Conservation (phyloP, 2,329 filamentous ascomycete species). For the Exserohilum rostratum region DNA sequence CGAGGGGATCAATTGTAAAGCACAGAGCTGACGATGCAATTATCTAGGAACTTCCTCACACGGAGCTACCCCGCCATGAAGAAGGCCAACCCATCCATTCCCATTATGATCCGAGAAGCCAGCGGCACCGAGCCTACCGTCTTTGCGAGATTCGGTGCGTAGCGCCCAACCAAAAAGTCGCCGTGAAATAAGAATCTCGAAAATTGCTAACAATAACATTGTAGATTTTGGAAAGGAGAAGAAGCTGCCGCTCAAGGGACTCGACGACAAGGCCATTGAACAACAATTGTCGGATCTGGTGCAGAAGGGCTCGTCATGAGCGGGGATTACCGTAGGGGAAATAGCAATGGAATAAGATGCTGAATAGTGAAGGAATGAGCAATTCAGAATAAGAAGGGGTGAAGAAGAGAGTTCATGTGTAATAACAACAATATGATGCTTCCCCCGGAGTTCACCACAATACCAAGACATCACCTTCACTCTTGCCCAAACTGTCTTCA, state of each 20-base stretch:
- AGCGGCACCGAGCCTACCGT: slow-evolving; percentile 81
- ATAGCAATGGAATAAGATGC: neutral
- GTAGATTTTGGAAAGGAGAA: slow-evolving; percentile 72
- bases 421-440: neutral
- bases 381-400: too few relatives aligned
- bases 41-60: slow-evolving; percentile 79
- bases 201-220: neutral
- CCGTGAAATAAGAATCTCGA: neutral
- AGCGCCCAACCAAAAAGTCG: neutral
- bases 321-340: neutral
- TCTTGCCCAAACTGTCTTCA: too few relatives aligned
- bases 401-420: too few relatives aligned
- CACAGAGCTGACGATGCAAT: slow-evolving; percentile 12
- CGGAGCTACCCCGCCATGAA: slow-evolving; percentile 98
- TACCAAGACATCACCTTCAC: too few relatives aligned
- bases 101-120: slow-evolving; percentile 94
- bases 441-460: neutral
- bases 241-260: slow-evolving; percentile 67
- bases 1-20: neutral
- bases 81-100: slow-evolving; percentile 93
- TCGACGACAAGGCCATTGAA: slow-evolving; percentile 74
- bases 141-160: slow-evolving; percentile 88
- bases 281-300: slow-evolving; percentile 69
- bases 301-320: slow-evolving; percentile 45
- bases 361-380: neutral